Conservation (phyloP, 2,329 filamentous ascomycete genomes). For the Verticillium isaacii region DNA sequence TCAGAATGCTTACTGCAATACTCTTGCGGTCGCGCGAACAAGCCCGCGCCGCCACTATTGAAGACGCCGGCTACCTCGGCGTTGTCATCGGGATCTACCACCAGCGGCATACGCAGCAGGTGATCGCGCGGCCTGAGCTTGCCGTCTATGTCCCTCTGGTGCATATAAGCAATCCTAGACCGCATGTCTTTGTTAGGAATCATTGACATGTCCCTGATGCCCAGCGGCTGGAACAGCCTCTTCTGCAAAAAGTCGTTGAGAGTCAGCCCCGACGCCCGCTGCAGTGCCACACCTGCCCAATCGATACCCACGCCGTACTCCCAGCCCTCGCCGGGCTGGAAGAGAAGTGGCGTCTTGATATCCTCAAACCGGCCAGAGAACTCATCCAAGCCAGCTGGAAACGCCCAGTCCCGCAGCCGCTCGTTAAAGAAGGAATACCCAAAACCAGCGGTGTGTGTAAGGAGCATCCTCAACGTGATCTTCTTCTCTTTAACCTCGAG, state of each 20-base stretch:
- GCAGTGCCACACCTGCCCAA: constrained; percentile 47
- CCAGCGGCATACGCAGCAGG: constrained; percentile 35
- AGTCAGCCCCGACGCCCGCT: constrained; percentile 34
- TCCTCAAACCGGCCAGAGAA: constrained; percentile 50
- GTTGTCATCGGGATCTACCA: constrained; percentile 32
- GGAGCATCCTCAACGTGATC: constrained; percentile 55
- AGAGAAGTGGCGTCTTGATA: constrained; percentile 49
- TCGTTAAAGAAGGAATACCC: constrained; percentile 53
- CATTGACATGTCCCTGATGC: constrained; percentile 47
- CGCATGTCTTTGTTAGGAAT: constrained; percentile 51
- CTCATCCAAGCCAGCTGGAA: constrained; percentile 51
- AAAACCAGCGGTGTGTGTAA: constrained; percentile 52
- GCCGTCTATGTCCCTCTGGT: constrained; percentile 42
- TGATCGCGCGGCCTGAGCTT: constrained; percentile 41
- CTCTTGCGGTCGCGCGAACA: constrained; percentile 55
- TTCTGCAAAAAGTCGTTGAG: constrained; percentile 45
- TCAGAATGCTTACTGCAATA: constrained; percentile 44
- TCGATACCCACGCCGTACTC: constrained; percentile 55
- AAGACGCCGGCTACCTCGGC: constrained; percentile 39
- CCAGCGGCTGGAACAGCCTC: constrained; percentile 42
- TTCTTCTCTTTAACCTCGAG: constrained; percentile 37
- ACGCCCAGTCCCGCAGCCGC: constrained; percentile 37
- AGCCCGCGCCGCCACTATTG: constrained; percentile 58
- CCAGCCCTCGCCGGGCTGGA: constrained; percentile 60
- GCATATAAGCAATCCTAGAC: constrained; percentile 50